These are phyloP conservation scores for Paralagenidium karlingii DNA, from an alignment of 352 stramenopile species.

Conservation along the genomic window DNA sequence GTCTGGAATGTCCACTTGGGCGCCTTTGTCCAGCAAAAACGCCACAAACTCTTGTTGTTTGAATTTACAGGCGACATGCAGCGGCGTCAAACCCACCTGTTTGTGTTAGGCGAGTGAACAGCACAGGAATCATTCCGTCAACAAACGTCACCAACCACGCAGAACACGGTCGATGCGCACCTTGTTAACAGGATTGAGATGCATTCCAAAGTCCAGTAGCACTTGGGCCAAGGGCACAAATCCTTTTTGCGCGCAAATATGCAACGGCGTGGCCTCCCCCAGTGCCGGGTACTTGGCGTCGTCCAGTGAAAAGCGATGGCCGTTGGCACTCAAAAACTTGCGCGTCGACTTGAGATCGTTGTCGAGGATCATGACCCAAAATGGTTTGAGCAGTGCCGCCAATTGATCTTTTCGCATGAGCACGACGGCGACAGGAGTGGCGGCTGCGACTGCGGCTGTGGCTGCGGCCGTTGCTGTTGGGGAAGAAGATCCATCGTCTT, in stretches of 20 bases:
- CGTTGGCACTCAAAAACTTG: slow-evolving; percentile 22
- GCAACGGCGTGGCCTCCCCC: slow-evolving; percentile 26
- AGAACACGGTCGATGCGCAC: too few species aligned
- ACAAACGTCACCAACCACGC: too few species aligned
- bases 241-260: slow-evolving; percentile 45
- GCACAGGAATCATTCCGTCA: too few species aligned
- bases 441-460: too few species aligned
- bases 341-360: slow-evolving; percentile 30
- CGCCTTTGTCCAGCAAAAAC: slow-evolving; percentile 21
- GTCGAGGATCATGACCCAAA: slow-evolving; percentile 33
- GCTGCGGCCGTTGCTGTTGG: too few species aligned
- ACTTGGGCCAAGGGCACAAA: slow-evolving; percentile 21
- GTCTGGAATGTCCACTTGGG: slow-evolving; percentile 32
- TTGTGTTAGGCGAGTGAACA: too few species aligned
- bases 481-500: too few species aligned
- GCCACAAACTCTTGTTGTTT: slow-evolving; percentile 15
- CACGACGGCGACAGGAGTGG: too few species aligned
- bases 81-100: slow-evolving; percentile 32
- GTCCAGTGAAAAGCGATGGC: slow-evolving; percentile 24
- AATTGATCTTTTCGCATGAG: too few species aligned
- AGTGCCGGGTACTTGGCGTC: slow-evolving; percentile 17
- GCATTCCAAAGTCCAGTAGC: slow-evolving; percentile 21
- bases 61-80: slow-evolving; percentile 48
- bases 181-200: slow-evolving; percentile 30
- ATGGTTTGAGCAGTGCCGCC: slow-evolving; percentile 24